Evolutionary conservation across 75 land plant species (phyloP).

Genomic region (Selaginella tamariscina): DNA sequence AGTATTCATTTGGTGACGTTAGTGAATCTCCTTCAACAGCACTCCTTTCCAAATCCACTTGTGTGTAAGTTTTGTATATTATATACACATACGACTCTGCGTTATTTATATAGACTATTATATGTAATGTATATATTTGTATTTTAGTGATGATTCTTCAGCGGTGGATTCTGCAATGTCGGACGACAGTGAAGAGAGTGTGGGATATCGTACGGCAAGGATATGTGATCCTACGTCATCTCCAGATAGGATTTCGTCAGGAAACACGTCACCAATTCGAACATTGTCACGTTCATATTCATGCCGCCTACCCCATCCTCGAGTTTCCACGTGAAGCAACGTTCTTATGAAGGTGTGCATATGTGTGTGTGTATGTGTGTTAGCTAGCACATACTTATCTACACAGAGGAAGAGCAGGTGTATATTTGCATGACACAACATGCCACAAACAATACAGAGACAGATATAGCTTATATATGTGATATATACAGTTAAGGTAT

Average conservation of each 20-base stretch:
- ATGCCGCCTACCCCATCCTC: background rate
- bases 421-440: too few species aligned
- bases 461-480: too few species aligned
- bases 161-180: slow-evolving; percentile 83
- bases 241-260: background rate
- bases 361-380: too few species aligned
- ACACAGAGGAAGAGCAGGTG: too few species aligned
- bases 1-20: slow-evolving; percentile 40
- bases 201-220: slow-evolving; percentile 37
- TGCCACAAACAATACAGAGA: too few species aligned
- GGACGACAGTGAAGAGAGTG: slow-evolving; percentile 73
- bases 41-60: slow-evolving; percentile 29
- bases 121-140: background rate
- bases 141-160: slow-evolving; percentile 57
- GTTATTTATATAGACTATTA: slow-evolving; percentile 2
- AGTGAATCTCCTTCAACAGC: slow-evolving; percentile 38
- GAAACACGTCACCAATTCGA: background rate
- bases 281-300: background rate
- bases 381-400: too few species aligned
- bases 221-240: too few species aligned
- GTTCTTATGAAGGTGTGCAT: too few species aligned
- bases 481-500: too few species aligned
- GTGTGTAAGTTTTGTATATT: slow-evolving; percentile 39
- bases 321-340: too few species aligned
- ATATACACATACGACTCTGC: slow-evolving; percentile 28